Evolutionary conservation across 257 asterid species (phyloP).

Genomic region (Capsicum chinense): DNA sequence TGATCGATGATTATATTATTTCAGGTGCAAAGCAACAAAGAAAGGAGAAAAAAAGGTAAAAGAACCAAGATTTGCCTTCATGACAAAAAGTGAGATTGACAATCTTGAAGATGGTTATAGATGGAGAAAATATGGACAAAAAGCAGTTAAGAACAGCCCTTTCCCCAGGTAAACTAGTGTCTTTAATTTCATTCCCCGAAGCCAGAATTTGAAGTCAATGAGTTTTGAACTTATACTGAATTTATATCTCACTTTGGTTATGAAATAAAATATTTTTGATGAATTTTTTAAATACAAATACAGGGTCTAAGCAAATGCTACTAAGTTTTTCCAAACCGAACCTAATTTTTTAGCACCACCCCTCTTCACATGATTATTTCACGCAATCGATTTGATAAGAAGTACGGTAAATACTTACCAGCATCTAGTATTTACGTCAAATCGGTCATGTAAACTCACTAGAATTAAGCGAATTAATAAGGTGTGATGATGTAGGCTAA

Average conservation of each 20-base stretch:
- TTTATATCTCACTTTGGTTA: background rate
- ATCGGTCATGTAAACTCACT: background rate
- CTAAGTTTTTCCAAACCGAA: background rate
- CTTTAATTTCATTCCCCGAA: background rate
- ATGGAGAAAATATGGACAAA: conserved; percentile 81
- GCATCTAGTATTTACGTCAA: background rate
- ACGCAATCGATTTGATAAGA: background rate
- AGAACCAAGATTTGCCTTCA: conserved; percentile 60
- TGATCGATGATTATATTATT: background rate
- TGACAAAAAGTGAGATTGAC: conserved; percentile 73
- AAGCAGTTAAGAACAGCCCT: conserved; percentile 71
- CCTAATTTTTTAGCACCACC: background rate
- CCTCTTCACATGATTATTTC: background rate
- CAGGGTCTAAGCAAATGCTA: background rate
- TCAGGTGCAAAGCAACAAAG: conserved; percentile 55
- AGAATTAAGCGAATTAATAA: no score
- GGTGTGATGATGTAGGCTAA: background rate
- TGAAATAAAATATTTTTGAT: no score
- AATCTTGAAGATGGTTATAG: conserved; percentile 75
- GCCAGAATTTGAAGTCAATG: background rate
- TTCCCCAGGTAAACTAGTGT: conserved; percentile 54
- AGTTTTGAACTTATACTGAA: background rate
- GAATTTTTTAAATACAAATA: background rate
- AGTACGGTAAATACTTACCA: background rate
- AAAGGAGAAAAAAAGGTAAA: conserved; percentile 55